These are phyloP conservation scores for Phytopythium oedochilum DNA, from an alignment of 352 stramenopile species.

Conservation along the genomic window DNA sequence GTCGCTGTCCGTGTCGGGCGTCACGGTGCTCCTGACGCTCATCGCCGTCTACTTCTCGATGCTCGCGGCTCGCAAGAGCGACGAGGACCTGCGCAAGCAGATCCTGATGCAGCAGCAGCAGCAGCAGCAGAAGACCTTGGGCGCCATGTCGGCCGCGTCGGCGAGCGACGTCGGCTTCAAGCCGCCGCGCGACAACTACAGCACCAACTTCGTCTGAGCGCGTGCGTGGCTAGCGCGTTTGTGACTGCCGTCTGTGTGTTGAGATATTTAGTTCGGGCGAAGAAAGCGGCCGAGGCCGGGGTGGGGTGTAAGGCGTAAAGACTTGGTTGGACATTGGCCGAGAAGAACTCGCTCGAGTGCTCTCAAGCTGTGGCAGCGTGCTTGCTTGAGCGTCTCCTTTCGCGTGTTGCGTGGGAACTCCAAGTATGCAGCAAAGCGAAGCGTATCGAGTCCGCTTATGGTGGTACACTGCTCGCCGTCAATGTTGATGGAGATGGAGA, in stretches of 20 bases:
- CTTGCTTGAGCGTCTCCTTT: too few species aligned
- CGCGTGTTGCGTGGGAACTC: too few species aligned
- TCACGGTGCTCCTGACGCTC: slow-evolving; percentile 22
- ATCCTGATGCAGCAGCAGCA: slow-evolving; percentile 8
- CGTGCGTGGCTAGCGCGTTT: neutral
- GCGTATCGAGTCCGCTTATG: too few species aligned
- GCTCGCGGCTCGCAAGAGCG: slow-evolving; percentile 11
- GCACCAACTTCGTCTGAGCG: slow-evolving; percentile 29
- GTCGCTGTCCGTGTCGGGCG: slow-evolving; percentile 13
- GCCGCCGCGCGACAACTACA: slow-evolving; percentile 28
- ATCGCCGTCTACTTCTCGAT: slow-evolving; percentile 18
- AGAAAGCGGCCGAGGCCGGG: too few species aligned
- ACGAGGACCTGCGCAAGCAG: slow-evolving; percentile 8
- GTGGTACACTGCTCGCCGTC: too few species aligned
- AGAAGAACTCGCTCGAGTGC: too few species aligned
- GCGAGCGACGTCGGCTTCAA: slow-evolving; percentile 18
- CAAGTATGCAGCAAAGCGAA: too few species aligned
- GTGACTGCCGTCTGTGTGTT: neutral
- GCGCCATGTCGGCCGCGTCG: slow-evolving; percentile 6
- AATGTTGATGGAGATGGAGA: too few species aligned
- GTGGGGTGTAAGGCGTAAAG: too few species aligned
- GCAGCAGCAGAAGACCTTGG: slow-evolving; percentile 14
- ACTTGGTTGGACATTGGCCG: too few species aligned
- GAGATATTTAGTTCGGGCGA: neutral
- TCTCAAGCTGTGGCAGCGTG: too few species aligned